Conservation (phyloP, 2,329 filamentous ascomycete genomes). For the Lecanicillium sp. region DNA sequence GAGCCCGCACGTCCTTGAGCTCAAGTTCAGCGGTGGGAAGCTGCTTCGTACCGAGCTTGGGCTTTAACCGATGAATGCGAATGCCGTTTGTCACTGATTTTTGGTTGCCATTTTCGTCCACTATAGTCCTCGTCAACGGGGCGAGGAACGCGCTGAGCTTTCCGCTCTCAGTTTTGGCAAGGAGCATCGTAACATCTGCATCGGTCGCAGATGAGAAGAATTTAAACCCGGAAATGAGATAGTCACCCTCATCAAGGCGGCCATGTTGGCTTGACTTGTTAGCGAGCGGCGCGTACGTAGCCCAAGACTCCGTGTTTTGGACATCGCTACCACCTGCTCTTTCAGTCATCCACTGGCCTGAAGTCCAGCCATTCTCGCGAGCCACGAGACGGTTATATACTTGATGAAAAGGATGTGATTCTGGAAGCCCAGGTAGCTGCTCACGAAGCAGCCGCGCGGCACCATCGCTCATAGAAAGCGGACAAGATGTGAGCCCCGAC, state of each 20-base stretch:
- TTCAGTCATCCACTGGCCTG: conserved; percentile 12
- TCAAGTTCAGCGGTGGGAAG: conserved; percentile 11
- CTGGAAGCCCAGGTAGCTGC: conserved; percentile 5
- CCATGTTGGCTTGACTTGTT: conserved; percentile 2
- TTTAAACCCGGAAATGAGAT: conserved; percentile 11
- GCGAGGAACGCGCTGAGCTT: conserved; percentile 11
- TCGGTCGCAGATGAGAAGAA: conserved; percentile 12
- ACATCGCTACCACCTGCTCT: conserved; percentile 10
- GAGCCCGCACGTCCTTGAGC: conserved; percentile 8
- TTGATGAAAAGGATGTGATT: conserved; percentile 9
- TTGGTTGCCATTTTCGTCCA: conserved; percentile 2
- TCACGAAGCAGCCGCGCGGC: conserved; percentile 7
- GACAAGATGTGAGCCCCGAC: conserved; percentile 9
- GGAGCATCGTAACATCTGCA: conserved; percentile 9
- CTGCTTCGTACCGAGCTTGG: conserved; percentile 11
- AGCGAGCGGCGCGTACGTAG: conserved; percentile 2
- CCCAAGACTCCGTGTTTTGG: conserved; percentile 11
- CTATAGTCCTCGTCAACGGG: conserved; percentile 5
- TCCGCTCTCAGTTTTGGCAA: conserved; percentile 10
- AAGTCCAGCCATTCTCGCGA: conserved; percentile 7
- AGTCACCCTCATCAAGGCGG: conserved; percentile 9
- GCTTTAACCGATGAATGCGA: conserved; percentile 11
- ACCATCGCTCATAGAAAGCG: conserved; percentile 10
- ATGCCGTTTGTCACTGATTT: conserved; percentile 9
- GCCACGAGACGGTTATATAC: conserved; percentile 5